These are phyloP conservation scores for Phaeolepiota aurea DNA, from an alignment of 768 basidiomycete genomes.

Conservation along the genomic window DNA sequence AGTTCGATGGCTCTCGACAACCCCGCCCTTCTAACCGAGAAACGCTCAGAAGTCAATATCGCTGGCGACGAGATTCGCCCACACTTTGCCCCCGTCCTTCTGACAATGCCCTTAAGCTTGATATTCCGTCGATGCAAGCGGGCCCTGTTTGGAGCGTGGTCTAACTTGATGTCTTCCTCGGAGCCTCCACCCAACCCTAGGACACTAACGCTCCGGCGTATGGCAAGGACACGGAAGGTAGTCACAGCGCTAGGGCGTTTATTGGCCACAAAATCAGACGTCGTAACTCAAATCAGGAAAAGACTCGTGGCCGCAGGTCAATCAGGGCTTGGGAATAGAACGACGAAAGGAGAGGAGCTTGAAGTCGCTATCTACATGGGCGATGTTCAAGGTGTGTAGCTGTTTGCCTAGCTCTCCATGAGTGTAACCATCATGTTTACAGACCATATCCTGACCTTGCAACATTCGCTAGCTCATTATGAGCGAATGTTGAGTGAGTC, in stretches of 20 bases:
- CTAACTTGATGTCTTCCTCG: slow-evolving; percentile 8
- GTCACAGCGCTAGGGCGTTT: slow-evolving; percentile 74
- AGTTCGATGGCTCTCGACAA: slow-evolving; percentile 1
- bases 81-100: slow-evolving; percentile 22
- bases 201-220: slow-evolving; percentile 54
- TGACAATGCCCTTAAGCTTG: slow-evolving; percentile 22
- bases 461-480: slow-evolving; percentile 77
- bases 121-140: slow-evolving; percentile 27
- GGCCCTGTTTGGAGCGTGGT: slow-evolving; percentile 17
- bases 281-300: slow-evolving; percentile 74
- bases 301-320: slow-evolving; percentile 41
- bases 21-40: not conserved
- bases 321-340: slow-evolving; percentile 24
- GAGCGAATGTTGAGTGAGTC: slow-evolving; percentile 85
- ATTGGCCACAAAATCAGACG: slow-evolving; percentile 74
- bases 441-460: slow-evolving; percentile 89
- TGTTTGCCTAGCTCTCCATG: not conserved
- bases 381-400: slow-evolving; percentile 74
- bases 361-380: slow-evolving; percentile 86
- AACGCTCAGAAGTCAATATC: slow-evolving; percentile 1
- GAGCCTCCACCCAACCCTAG: slow-evolving; percentile 22
- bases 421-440: slow-evolving; percentile 5
- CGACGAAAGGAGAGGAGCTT: slow-evolving; percentile 36
- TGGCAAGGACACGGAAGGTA: slow-evolving; percentile 70
- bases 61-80: slow-evolving; percentile 14